These are phyloP conservation scores for Trichosporon inkin DNA, from an alignment of 1,284 basidiomycete genomes.

Conservation along the genomic window DNA sequence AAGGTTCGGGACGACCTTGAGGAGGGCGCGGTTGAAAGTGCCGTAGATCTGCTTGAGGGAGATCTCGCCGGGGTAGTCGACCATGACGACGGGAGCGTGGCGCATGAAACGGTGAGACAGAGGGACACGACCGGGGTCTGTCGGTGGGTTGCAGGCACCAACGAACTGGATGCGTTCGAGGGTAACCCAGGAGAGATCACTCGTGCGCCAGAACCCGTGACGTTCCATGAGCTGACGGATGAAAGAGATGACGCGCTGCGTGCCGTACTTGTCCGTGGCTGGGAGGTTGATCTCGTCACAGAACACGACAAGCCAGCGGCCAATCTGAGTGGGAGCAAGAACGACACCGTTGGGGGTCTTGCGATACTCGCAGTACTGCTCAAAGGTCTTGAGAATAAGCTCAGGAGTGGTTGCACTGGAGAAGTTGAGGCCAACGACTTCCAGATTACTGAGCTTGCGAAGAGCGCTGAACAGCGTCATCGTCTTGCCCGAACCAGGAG, in stretches of 20 bases:
- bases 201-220: conserved; percentile 91
- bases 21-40: conserved; percentile 93
- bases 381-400: conserved; percentile 97
- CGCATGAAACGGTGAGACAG: conserved; percentile 94
- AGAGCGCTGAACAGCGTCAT: conserved; percentile 99
- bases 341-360: conserved; percentile 97
- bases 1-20: conserved; percentile 92
- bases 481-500: conserved; percentile 98
- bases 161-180: conserved; percentile 99
- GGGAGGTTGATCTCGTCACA: conserved; percentile 99
- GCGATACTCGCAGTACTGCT: conserved; percentile 98
- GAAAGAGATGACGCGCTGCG: conserved; percentile 97
- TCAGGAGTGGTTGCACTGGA: conserved; percentile 98
- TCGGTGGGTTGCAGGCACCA: conserved; percentile 98
- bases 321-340: conserved; percentile 88
- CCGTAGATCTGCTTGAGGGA: conserved; percentile 99
- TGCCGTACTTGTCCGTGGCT: conserved; percentile 95
- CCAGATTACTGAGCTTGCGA: conserved; percentile 96
- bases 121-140: conserved; percentile 99
- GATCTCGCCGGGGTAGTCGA: conserved; percentile 95
- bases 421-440: conserved; percentile 98
- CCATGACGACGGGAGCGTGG: conserved; percentile 98
- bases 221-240: conserved; percentile 93
- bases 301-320: conserved; percentile 97
- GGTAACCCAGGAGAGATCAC: conserved; percentile 95